Conservation (phyloP, 805 yeast species). For the Schizosaccharomyces octosporus region DNA sequence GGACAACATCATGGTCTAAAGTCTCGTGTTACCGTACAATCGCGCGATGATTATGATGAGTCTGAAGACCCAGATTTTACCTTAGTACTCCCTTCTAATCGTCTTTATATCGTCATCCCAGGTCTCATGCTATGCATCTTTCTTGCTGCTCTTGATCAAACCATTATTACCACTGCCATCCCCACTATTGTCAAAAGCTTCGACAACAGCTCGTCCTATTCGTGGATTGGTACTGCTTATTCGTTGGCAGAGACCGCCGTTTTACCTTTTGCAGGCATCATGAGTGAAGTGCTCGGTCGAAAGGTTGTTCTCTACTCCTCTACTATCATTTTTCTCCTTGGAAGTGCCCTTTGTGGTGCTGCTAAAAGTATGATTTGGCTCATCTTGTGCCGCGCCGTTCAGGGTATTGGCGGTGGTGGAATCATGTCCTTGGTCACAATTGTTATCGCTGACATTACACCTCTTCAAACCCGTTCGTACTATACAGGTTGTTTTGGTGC, state of each 20-base stretch:
- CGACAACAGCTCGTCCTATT: conserved; percentile 23
- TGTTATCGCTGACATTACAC: conserved; percentile 31
- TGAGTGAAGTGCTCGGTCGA: conserved; percentile 32
- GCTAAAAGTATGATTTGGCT: conserved; percentile 25
- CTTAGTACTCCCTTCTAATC: conserved; percentile 2
- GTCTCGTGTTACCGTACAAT: neutral
- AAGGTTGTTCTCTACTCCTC: conserved; percentile 19
- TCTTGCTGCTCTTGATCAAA: conserved; percentile 32
- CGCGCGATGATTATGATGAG: neutral
- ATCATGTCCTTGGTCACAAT: conserved; percentile 32
- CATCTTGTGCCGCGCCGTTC: conserved; percentile 44
- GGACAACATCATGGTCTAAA: neutral
- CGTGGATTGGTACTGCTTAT: conserved; percentile 56
- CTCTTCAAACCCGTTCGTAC: conserved; percentile 16
- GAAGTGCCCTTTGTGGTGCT: conserved; percentile 27
- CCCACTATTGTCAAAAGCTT: conserved; percentile 37
- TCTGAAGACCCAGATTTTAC: neutral
- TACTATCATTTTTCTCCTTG: conserved; percentile 20
- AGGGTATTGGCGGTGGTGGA: conserved; percentile 53
- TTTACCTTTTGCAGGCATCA: conserved; percentile 49
- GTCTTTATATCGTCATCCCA: conserved; percentile 4
- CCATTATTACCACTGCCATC: conserved; percentile 34
- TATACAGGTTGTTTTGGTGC: conserved; percentile 11
- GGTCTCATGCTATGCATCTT: conserved; percentile 17
- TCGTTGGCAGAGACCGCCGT: conserved; percentile 46